Evolutionary conservation across 2,329 filamentous ascomycete genomes (phyloP).

Genomic region (Xylariaceae sp.): DNA sequence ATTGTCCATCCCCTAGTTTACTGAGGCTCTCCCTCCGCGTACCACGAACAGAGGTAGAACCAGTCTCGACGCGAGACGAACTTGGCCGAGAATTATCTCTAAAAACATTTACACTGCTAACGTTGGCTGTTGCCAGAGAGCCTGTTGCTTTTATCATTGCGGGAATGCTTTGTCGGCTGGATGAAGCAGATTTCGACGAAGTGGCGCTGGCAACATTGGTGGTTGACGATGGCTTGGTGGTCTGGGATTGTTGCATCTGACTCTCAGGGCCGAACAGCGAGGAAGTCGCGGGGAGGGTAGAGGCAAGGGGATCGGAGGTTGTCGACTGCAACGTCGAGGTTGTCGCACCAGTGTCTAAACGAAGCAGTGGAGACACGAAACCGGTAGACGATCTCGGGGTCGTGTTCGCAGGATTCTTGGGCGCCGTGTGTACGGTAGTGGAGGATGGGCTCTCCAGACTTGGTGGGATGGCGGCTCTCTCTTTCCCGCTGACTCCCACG

Average conservation of each 20-base stretch:
- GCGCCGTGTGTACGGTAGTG: slow-evolving; percentile 42
- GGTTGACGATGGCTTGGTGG: slow-evolving; percentile 49
- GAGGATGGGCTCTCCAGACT: slow-evolving; percentile 30
- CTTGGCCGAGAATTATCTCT: slow-evolving; percentile 45
- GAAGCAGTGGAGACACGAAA: slow-evolving; percentile 40
- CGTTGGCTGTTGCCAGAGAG: slow-evolving; percentile 47
- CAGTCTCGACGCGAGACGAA: slow-evolving; percentile 42
- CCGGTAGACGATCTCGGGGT: slow-evolving; percentile 41
- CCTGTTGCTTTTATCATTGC: slow-evolving; percentile 39
- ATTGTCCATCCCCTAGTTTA: slow-evolving; percentile 39
- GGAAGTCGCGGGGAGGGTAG: slow-evolving; percentile 39
- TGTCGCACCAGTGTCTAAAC: slow-evolving; percentile 39
- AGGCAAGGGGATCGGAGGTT: slow-evolving; percentile 30
- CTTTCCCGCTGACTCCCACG: slow-evolving; percentile 64
- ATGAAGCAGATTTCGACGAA: slow-evolving; percentile 42
- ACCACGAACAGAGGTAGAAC: slow-evolving; percentile 35
- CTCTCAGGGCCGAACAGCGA: slow-evolving; percentile 38
- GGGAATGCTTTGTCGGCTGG: slow-evolving; percentile 33
- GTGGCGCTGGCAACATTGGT: slow-evolving; percentile 39
- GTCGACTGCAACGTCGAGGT: slow-evolving; percentile 35
- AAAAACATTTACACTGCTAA: slow-evolving; percentile 47
- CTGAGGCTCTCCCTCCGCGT: slow-evolving; percentile 42
- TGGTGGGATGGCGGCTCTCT: slow-evolving; percentile 18
- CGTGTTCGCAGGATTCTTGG: slow-evolving; percentile 42
- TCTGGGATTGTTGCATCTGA: slow-evolving; percentile 40